Evolutionary conservation across 192 early-diverging fungal genomes (phyloP).

Genomic region (Gonapodya sp.): DNA sequence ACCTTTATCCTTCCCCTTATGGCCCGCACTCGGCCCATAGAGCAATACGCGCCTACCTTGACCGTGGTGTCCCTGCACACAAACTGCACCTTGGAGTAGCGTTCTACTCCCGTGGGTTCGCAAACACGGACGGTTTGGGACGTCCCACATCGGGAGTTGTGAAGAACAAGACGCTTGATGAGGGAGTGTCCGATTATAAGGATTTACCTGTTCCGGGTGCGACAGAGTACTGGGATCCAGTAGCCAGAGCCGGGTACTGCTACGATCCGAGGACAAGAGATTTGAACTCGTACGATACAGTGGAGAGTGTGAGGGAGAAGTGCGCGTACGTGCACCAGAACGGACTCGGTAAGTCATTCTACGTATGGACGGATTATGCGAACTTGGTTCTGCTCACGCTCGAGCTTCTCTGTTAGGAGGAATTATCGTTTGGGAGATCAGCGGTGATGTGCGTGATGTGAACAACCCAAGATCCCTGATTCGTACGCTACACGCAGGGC

Average conservation of each 20-base stretch:
- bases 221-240: constrained; percentile 64
- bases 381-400: no score
- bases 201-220: constrained; percentile 54
- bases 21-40: constrained; percentile 46
- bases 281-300: constrained; percentile 75
- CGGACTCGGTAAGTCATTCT: constrained; percentile 45
- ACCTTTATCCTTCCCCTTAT: constrained; percentile 55
- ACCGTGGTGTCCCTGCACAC: constrained; percentile 61
- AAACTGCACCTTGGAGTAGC: constrained; percentile 88
- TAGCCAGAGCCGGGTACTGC: constrained; percentile 67
- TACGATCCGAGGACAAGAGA: constrained; percentile 60
- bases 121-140: constrained; percentile 54
- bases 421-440: not conserved
- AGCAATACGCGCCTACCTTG: constrained; percentile 62
- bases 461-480: not conserved
- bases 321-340: constrained; percentile 46
- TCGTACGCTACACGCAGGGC: not conserved
- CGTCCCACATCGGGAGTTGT: constrained; percentile 43
- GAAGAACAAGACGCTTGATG: constrained; percentile 78
- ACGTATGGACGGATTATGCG: no score
- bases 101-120: constrained; percentile 89
- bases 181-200: constrained; percentile 87
- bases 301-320: constrained; percentile 54
- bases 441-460: not conserved
- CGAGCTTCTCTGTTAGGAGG: no score